Base-by-base conservation (phyloP, 805 yeast genomes). In the Saccharomycopsis sp. region DNA sequence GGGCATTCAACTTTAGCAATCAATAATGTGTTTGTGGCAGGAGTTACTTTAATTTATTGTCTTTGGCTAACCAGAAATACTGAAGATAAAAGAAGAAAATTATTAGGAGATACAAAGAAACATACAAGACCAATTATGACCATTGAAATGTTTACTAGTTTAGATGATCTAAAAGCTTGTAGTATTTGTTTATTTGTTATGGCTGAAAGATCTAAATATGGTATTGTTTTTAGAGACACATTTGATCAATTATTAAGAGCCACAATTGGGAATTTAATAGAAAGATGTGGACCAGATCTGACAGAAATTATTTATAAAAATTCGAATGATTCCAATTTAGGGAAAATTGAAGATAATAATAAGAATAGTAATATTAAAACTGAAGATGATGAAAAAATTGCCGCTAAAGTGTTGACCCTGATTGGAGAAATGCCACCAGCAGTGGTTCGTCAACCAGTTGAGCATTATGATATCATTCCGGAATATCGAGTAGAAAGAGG, bases 1-100 rank as follows among this genome's bases (percentile, higher is more conserved):
- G 83, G 83, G 3, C 80, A 74, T 51, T 74, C 82, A 1, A 75
- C 79, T 0, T 68, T 79, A 25, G 77, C 80, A 10, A 74, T 77
- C 32, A 83, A 77, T 51, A 74, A 81, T 0, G 75, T 73, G 9
- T 77, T 77, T 52, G 76, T 74, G 37, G 82, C 83, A 10, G 85
- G 85, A 35, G 76, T 77, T 5, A 77, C 84, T 1, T 58, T 77
- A 27, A 70, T 76, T 5, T 77, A 77, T 50, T 76, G 83, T 55
- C 61, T 77, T 49, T 77, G 83, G 82, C 51, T 77, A 32, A 72
- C 78, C 13, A 68, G 80, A 53, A 77, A 77, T 49, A 62, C 66
- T 46, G 79, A 74, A 52, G 81, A 74, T 52, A 61, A 66, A 61
- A 63, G 74, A 49, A 61, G 80, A 49, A 68, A 62, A 47, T 60